Percentiles rank a stretch among this genome's conserved stretches.
Conservation (phyloP, 495 filamentous ascomycete genomes). For the Pyrenula aspistea region DNA sequence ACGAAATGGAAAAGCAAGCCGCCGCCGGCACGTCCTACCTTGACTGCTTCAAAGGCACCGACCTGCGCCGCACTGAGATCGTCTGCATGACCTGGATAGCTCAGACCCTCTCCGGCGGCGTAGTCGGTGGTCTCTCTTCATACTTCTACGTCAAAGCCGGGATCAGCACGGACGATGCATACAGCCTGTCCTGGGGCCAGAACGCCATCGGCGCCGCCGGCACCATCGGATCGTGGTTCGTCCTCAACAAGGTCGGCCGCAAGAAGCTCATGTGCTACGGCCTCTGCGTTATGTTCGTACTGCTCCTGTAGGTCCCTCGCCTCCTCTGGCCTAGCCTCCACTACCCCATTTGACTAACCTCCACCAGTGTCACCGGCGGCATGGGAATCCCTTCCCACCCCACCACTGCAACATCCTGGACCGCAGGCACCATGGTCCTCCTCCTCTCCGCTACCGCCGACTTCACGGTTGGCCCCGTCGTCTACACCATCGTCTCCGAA, state of each 20-base stretch:
- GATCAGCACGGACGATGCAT: conserved; percentile 38
- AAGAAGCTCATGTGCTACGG: not conserved
- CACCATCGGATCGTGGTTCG: conserved; percentile 51
- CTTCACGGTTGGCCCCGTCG: conserved; percentile 50
- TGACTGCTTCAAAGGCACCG: conserved; percentile 61
- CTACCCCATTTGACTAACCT: not conserved
- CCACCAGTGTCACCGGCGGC: not conserved
- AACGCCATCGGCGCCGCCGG: conserved; percentile 55
- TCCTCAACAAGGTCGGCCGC: conserved; percentile 42
- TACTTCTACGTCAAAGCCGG: conserved; percentile 61
- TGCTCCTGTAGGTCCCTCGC: not conserved
- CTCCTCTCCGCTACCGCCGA: not conserved
- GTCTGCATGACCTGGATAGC: conserved; percentile 58
- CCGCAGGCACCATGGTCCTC: not conserved
- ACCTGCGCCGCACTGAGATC: conserved; percentile 61
- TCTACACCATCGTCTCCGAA: conserved; percentile 53
- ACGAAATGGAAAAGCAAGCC: conserved; percentile 49
- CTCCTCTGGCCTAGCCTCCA: not conserved
- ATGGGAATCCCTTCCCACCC: not conserved
- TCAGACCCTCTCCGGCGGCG: conserved; percentile 59
- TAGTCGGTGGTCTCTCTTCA: conserved; percentile 60
- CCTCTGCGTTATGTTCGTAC: not conserved
- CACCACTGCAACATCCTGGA: not conserved
- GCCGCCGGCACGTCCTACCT: conserved; percentile 45
- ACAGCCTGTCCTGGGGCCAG: conserved; percentile 52